Percentiles rank a stretch among this genome's conserved stretches.
These are phyloP conservation scores for Neurospora crassa DNA, from an alignment of 2,329 filamentous ascomycete genomes.

Conservation along the genomic window DNA sequence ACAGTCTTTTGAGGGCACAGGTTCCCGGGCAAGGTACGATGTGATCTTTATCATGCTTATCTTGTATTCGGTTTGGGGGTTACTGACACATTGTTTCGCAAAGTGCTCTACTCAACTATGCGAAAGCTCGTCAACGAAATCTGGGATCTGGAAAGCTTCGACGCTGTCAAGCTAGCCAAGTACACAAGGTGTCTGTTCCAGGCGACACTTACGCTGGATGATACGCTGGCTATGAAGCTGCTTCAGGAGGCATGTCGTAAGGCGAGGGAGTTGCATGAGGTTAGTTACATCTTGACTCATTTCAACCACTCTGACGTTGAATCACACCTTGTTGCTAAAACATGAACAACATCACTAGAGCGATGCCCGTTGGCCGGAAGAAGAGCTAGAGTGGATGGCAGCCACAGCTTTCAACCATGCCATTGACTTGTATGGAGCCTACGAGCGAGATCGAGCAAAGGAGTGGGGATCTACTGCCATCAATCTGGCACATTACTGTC, in stretches of 20 bases:
- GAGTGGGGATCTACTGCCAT: conserved; percentile 56
- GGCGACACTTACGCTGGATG: conserved; percentile 48
- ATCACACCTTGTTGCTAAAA: background rate
- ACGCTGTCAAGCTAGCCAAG: conserved; percentile 53
- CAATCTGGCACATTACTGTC: conserved; percentile 47
- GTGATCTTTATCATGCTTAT: too few relatives aligned
- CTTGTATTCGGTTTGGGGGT: background rate
- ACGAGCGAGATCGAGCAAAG: conserved; percentile 44
- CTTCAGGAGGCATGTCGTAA: conserved; percentile 53
- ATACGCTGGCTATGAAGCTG: conserved; percentile 46
- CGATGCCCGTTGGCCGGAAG: conserved; percentile 46
- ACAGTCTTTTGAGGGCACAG: conserved; percentile 48
- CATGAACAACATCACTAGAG: conserved; percentile 20
- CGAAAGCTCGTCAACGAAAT: conserved; percentile 63
- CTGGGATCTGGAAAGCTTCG: conserved; percentile 45
- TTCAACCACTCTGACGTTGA: background rate
- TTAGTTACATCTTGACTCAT: conserved; percentile 23
- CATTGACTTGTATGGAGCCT: conserved; percentile 52
- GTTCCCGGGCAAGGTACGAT: conserved; percentile 35
- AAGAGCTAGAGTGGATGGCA: conserved; percentile 70
- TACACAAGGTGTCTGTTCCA: conserved; percentile 75
- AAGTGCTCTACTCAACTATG: conserved; percentile 44
- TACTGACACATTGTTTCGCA: background rate
- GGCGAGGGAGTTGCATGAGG: conserved; percentile 39
- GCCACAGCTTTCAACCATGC: conserved; percentile 60